phyloP scores from a whole-genome alignment of 352 stramenopile genomes.

The Stramenopiles sp. region DNA sequence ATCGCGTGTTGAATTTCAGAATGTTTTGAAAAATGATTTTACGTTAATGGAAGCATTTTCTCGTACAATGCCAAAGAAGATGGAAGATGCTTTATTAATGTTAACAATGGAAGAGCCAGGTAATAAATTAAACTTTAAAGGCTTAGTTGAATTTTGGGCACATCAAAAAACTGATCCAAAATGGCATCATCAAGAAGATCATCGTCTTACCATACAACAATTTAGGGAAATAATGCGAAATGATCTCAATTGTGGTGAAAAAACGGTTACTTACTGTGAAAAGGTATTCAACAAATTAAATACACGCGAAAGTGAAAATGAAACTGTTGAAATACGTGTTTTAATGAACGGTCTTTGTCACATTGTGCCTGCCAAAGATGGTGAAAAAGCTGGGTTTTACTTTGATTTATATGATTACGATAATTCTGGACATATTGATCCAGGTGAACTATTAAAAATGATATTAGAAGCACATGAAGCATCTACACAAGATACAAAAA shows the following conservation, averaged over 20 bases:
- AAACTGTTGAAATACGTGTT: neutral
- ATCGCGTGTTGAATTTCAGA: neutral
- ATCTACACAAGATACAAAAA: neutral
- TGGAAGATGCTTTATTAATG: neutral
- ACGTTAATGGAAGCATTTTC: neutral
- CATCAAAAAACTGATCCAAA: neutral
- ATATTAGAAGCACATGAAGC: neutral
- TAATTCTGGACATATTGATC: neutral
- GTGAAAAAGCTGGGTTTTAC: neutral
- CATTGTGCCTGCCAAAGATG: neutral
- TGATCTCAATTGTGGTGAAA: neutral
- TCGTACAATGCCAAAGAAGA: neutral
- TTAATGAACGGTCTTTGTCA: neutral
- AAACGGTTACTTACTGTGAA: neutral
- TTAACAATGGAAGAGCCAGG: neutral
- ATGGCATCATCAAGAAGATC: neutral
- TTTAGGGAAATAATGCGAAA: neutral
- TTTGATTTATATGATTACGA: conserved; percentile 3
- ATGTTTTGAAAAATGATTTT: neutral
- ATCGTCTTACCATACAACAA: neutral
- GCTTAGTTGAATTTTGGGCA: neutral
- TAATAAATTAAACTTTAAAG: neutral
- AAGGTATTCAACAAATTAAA: neutral
- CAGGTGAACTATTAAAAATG: neutral
- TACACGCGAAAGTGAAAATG: neutral